A percentile compares a stretch with the other conserved stretches of the same genome.
These are phyloP conservation scores for Yarrowia sp. DNA, from an alignment of 805 yeast genomes.

Conservation along the genomic window DNA sequence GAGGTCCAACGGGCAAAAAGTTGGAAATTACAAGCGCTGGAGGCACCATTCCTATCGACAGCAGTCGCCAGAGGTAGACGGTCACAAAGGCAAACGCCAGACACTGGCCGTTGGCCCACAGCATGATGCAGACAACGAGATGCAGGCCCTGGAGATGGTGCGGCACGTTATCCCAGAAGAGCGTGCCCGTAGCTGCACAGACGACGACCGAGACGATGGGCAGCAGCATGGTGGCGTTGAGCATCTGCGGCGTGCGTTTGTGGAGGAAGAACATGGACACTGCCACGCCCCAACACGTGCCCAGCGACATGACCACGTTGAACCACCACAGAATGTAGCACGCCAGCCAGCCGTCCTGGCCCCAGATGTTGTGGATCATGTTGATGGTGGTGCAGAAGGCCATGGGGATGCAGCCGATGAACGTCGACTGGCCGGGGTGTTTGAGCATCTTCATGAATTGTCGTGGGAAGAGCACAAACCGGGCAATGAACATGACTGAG, in stretches of 20 bases:
- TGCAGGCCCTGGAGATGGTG: slow-evolving; percentile 59
- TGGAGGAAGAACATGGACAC: slow-evolving; percentile 57
- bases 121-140: slow-evolving; percentile 59
- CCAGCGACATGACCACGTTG: slow-evolving; percentile 60
- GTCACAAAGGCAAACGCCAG: slow-evolving; percentile 64
- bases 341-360: slow-evolving; percentile 54
- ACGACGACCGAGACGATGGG: slow-evolving; percentile 86
- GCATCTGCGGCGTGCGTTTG: slow-evolving; percentile 49
- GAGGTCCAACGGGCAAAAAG: slow-evolving; percentile 80
- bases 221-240: slow-evolving; percentile 67
- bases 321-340: slow-evolving; percentile 80
- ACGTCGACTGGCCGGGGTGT: slow-evolving; percentile 61
- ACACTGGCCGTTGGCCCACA: slow-evolving; percentile 74
- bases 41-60: slow-evolving; percentile 66
- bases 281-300: slow-evolving; percentile 68
- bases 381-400: slow-evolving; percentile 72
- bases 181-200: slow-evolving; percentile 71
- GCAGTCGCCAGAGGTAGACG: slow-evolving; percentile 65
- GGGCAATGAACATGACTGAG: slow-evolving; percentile 54
- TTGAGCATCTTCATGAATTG: slow-evolving; percentile 48
- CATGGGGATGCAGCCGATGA: slow-evolving; percentile 83
- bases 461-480: slow-evolving; percentile 53
- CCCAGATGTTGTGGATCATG: slow-evolving; percentile 58
- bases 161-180: slow-evolving; percentile 58
- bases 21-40: slow-evolving; percentile 61